Evolutionary conservation across 1,284 basidiomycete genomes (phyloP).

Genomic region (Ustilago curta): DNA sequence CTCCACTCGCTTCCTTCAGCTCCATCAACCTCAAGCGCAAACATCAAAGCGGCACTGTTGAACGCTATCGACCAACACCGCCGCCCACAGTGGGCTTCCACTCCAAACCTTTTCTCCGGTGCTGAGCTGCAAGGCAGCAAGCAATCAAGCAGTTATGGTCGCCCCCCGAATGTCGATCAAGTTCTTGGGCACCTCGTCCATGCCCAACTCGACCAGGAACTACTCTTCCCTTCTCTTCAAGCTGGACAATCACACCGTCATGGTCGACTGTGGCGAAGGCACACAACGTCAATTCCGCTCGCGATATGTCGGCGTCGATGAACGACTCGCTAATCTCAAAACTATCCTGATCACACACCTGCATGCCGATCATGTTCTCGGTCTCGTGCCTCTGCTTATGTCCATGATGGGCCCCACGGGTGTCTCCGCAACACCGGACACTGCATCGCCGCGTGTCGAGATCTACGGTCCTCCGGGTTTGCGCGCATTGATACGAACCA

Average conservation of each 20-base stretch:
- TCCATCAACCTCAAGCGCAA: slow-evolving; percentile 10
- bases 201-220: slow-evolving; percentile 62
- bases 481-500: slow-evolving; percentile 61
- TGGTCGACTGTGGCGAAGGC: slow-evolving; percentile 68
- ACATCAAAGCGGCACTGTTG: background rate
- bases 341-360: slow-evolving; percentile 66
- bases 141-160: slow-evolving; percentile 25
- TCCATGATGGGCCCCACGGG: slow-evolving; percentile 64
- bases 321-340: slow-evolving; percentile 57
- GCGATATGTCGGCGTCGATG: slow-evolving; percentile 56
- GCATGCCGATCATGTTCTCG: slow-evolving; percentile 65
- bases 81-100: background rate
- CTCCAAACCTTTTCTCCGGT: no score
- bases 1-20: background rate
- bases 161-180: slow-evolving; percentile 55
- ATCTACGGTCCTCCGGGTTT: slow-evolving; percentile 65
- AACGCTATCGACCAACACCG: background rate
- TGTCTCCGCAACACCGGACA: slow-evolving; percentile 13
- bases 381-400: slow-evolving; percentile 64
- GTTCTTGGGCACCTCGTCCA: slow-evolving; percentile 66
- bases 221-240: slow-evolving; percentile 66
- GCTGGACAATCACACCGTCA: slow-evolving; percentile 57
- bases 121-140: background rate
- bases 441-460: slow-evolving; percentile 48
- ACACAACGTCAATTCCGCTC: slow-evolving; percentile 64